phyloP scores from a whole-genome alignment of 129 eudicot species.

The Kitagawia praeruptora region DNA sequence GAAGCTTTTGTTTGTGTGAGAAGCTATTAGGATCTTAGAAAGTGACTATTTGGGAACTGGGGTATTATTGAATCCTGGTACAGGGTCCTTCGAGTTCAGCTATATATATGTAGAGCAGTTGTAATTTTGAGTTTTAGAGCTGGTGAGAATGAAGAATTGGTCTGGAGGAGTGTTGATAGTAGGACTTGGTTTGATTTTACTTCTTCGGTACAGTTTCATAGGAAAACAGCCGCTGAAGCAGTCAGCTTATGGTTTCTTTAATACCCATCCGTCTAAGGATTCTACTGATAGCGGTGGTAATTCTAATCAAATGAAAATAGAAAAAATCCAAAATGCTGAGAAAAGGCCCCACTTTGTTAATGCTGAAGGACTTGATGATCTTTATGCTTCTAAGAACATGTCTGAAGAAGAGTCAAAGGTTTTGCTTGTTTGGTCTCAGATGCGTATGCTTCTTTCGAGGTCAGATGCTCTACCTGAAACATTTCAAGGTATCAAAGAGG shows the following conservation, averaged over 20 bases:
- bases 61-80: neutral
- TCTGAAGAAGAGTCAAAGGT: constrained; percentile 41
- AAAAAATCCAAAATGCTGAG: constrained; percentile 12
- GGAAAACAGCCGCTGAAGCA: constrained; percentile 57
- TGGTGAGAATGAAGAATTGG: constrained; percentile 75
- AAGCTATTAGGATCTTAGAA: constrained; percentile 1
- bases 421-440: constrained; percentile 56
- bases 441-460: constrained; percentile 61
- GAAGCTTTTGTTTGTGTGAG: neutral
- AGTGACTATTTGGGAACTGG: neutral
- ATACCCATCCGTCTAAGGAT: constrained; percentile 25
- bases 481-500: constrained; percentile 74
- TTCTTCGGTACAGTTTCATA: constrained; percentile 48
- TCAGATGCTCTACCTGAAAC: constrained; percentile 88
- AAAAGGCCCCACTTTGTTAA: constrained; percentile 38
- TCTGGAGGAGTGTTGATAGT: constrained; percentile 65
- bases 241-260: constrained; percentile 70
- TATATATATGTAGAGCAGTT: neutral
- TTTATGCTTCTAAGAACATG: constrained; percentile 44
- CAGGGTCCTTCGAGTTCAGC: neutral
- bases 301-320: constrained; percentile 8
- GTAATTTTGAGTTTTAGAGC: neutral
- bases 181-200: constrained; percentile 55
- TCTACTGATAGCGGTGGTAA: constrained; percentile 9
- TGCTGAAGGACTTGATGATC: constrained; percentile 49